Evolutionary conservation across 331 rosid species (phyloP).

Genomic region (Rosa hybrid): DNA sequence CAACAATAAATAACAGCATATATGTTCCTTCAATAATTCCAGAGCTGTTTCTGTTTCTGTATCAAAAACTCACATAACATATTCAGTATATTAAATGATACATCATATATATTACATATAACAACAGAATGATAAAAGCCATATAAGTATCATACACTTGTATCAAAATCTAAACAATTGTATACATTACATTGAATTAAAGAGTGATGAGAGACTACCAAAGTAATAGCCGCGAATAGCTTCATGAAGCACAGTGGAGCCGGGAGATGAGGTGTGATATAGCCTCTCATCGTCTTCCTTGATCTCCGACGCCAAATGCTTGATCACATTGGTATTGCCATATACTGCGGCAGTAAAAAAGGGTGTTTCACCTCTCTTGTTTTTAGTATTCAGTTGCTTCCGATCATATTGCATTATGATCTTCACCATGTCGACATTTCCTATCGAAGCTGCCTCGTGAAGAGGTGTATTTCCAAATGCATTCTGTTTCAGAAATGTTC

Average conservation of each 20-base stretch:
- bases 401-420: not conserved
- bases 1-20: no score
- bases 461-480: slow-evolving; percentile 6
- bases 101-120: no score
- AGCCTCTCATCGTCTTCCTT: not conserved
- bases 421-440: not conserved
- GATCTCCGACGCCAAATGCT: not conserved
- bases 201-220: not conserved
- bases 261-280: not conserved
- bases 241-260: slow-evolving; percentile 10
- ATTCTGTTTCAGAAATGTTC: no score
- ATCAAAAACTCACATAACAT: no score
- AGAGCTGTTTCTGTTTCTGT: no score
- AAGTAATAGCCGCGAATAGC: slow-evolving; percentile 19
- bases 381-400: not conserved
- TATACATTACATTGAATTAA: no score
- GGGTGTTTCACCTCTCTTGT: slow-evolving; percentile 14
- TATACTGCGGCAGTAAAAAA: slow-evolving; percentile 8
- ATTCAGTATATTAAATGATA: no score
- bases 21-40: no score
- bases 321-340: not conserved
- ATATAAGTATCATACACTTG: no score
- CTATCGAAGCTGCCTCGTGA: slow-evolving; percentile 9
- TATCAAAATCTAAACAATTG: no score
- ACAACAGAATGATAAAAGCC: no score